Evolutionary conservation across 805 yeast genomes (phyloP).

Genomic region (Ogataea paradorogensis): DNA sequence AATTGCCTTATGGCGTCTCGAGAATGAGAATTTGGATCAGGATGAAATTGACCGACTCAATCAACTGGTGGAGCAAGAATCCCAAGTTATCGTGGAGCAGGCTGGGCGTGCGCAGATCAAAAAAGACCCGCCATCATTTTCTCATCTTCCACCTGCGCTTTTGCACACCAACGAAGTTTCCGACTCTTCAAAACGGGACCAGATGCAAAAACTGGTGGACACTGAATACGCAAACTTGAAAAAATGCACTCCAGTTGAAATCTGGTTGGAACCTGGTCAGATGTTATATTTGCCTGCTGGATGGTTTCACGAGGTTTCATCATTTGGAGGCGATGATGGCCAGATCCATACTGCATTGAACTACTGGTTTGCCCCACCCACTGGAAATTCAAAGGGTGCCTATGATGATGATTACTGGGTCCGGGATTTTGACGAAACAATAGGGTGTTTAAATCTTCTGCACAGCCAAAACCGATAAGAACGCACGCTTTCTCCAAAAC

Average conservation of each 20-base stretch:
- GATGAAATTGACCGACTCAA: constrained; percentile 25
- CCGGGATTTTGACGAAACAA: constrained; percentile 47
- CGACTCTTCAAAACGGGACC: constrained; percentile 25
- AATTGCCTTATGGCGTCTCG: constrained; percentile 43
- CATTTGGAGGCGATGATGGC: constrained; percentile 42
- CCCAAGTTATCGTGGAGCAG: constrained; percentile 15
- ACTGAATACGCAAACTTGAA: constrained; percentile 48
- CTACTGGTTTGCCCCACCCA: constrained; percentile 75
- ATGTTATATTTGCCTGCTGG: constrained; percentile 73
- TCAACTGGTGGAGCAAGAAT: constrained; percentile 30
- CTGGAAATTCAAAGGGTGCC: constrained; percentile 33
- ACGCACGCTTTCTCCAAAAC: neutral
- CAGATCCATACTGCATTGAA: constrained; percentile 60
- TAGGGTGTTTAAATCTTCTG: constrained; percentile 27
- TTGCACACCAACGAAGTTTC: constrained; percentile 56
- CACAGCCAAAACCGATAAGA: constrained; percentile 6
- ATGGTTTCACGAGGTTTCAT: constrained; percentile 81
- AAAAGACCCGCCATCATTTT: constrained; percentile 68
- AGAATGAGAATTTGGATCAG: constrained; percentile 19
- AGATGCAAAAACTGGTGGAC: constrained; percentile 37
- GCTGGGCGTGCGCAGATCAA: constrained; percentile 18
- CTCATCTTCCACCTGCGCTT: constrained; percentile 58
- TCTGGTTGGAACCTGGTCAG: constrained; percentile 57
- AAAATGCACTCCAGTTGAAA: constrained; percentile 40
- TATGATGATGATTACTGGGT: constrained; percentile 54